These are phyloP conservation scores for Corynespora cassiicola DNA, from an alignment of 2,329 filamentous ascomycete species.

Conservation along the genomic window DNA sequence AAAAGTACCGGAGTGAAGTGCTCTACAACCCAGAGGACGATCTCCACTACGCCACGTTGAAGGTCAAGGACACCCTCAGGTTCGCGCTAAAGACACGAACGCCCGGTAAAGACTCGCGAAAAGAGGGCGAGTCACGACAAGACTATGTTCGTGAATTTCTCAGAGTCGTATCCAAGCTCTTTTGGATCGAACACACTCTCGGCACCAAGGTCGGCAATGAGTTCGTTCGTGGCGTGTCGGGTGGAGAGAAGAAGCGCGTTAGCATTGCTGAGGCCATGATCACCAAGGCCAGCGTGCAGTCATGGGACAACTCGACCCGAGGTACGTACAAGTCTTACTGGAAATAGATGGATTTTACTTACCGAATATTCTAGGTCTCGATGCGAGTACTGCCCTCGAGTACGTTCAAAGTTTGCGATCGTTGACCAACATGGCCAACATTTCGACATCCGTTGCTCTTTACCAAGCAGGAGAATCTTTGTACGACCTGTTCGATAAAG, in stretches of 20 bases:
- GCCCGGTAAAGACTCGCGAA: constrained; percentile 65
- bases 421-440: constrained; percentile 68
- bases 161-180: constrained; percentile 72
- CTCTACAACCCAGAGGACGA: constrained; percentile 82
- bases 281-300: constrained; percentile 36
- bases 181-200: constrained; percentile 74
- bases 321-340: no score
- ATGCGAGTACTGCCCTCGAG: constrained; percentile 75
- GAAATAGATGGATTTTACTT: no score
- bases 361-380: constrained; percentile 77
- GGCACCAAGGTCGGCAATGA: constrained; percentile 79
- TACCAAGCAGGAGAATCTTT: constrained; percentile 67
- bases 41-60: constrained; percentile 79
- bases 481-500: constrained; percentile 48
- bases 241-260: constrained; percentile 58
- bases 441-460: constrained; percentile 70
- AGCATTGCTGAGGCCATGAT: constrained; percentile 58
- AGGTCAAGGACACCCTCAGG: constrained; percentile 74
- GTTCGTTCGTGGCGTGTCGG: constrained; percentile 68
- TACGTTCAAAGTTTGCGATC: constrained; percentile 73
- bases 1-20: constrained; percentile 69
- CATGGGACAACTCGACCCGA: constrained; percentile 66
- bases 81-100: constrained; percentile 76
- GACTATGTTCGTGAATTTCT: constrained; percentile 69
- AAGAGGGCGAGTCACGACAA: constrained; percentile 66